Evolutionary conservation across 1,139 yeast species (phyloP), one percentile per base, ranked within the genome.

Genomic region (Pichia sp.): DNA sequence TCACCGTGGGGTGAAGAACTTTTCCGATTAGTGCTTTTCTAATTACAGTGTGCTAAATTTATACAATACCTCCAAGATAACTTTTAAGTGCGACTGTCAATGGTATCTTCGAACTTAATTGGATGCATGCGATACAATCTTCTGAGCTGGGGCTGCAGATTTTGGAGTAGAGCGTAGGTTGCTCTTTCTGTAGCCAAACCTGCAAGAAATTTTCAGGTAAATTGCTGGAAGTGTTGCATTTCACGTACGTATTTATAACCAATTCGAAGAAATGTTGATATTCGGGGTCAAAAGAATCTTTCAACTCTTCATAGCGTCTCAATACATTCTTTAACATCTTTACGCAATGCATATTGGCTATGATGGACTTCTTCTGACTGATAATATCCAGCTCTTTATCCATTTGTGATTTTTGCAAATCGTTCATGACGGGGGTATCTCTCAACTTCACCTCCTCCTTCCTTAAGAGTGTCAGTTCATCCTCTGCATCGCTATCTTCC

Each of bases 1-100:
- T 26, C 72, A 77, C 50, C 70, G 71, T 42, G 87, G 85, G 1
- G 61, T 79, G 14, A 71, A 67, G 9, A 72, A 69, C 22, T 26
- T 32, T 24, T 32, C 21, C 28, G 30, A 34, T 16, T 16, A 28
- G 7, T 14, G n/a, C 15, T 18, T 13, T n/a, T n/a, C n/a, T n/a
- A n/a, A n/a, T n/a, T n/a, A n/a, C n/a, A n/a, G n/a, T n/a, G n/a
- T n/a, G n/a, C n/a, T n/a, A n/a, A n/a, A n/a, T n/a, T n/a, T n/a
- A n/a, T n/a, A n/a, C n/a, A n/a, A n/a, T n/a, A n/a, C n/a, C n/a
- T n/a, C n/a, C n/a, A n/a, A n/a, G n/a, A n/a, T n/a, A n/a, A n/a
- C n/a, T n/a, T n/a, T n/a, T n/a, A n/a, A n/a, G n/a, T n/a, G n/a
- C n/a, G n/a, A n/a, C n/a, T n/a, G n/a, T n/a, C n/a, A n/a, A n/a